A percentile compares a stretch with the other conserved stretches of the same genome.
These are phyloP conservation scores for Scutellaria galericulata DNA, from an alignment of 257 asterid species.

Conservation along the genomic window DNA sequence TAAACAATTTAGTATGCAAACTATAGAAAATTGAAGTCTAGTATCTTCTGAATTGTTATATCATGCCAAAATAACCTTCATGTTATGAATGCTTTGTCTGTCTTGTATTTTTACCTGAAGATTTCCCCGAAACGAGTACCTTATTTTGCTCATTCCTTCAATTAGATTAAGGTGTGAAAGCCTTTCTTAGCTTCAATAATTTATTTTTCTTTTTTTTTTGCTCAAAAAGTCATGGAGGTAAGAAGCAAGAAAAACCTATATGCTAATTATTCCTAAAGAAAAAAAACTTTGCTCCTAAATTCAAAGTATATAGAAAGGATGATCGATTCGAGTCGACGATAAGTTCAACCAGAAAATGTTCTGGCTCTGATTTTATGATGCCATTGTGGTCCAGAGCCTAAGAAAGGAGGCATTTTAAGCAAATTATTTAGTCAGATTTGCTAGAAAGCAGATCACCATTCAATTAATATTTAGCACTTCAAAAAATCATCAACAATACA, in stretches of 20 bases:
- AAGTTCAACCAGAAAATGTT: slow-evolving; percentile 23
- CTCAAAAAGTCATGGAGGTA: neutral
- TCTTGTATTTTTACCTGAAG: neutral
- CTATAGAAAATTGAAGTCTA: neutral
- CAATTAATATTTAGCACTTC: neutral
- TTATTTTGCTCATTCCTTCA: slow-evolving; percentile 10
- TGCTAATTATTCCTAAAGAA: neutral
- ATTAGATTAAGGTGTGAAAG: neutral
- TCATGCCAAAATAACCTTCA: neutral
- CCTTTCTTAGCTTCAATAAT: neutral
- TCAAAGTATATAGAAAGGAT: slow-evolving; percentile 13
- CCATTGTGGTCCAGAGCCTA: slow-evolving; percentile 5
- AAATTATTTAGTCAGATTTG: slow-evolving; percentile 21
- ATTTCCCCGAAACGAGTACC: neutral
- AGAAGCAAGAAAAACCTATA: neutral
- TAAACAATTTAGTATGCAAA: neutral
- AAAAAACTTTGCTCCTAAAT: neutral
- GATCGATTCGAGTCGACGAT: neutral
- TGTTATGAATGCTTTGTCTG: neutral
- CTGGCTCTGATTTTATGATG: neutral
- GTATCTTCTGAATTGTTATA: neutral
- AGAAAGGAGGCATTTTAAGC: neutral
- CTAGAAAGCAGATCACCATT: slow-evolving; percentile 27
- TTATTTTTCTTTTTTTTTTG: neutral
- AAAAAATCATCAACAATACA: slow-evolving; percentile 8